These are phyloP conservation scores for Alternaria sp. DNA, from an alignment of 2,329 filamentous ascomycete genomes.

Conservation along the genomic window DNA sequence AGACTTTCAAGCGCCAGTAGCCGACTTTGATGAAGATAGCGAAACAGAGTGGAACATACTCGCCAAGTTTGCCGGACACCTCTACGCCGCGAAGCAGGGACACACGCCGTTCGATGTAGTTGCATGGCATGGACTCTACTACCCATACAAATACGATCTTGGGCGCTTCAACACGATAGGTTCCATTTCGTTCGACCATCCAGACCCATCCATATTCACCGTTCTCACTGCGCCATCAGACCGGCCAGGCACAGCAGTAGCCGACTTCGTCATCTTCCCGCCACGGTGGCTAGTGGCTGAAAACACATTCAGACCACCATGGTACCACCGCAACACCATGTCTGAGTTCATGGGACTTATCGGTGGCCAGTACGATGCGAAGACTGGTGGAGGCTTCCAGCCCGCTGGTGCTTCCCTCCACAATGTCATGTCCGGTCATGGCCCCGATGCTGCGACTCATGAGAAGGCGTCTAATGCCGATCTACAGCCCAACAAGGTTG, in stretches of 20 bases:
- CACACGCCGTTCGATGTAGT: conserved; percentile 76
- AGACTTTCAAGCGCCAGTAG: conserved; percentile 71
- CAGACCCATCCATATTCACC: conserved; percentile 72
- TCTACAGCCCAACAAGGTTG: conserved; percentile 66
- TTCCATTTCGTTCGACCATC: conserved; percentile 68
- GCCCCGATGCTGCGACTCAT: conserved; percentile 67
- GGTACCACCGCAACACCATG: conserved; percentile 76
- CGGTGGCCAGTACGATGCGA: conserved; percentile 67
- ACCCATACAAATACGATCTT: conserved; percentile 66
- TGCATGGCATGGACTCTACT: conserved; percentile 76
- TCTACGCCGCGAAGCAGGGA: conserved; percentile 67
- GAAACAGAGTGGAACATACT: conserved; percentile 65
- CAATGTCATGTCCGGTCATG: conserved; percentile 77
- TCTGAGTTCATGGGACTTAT: conserved; percentile 74
- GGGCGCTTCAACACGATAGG: conserved; percentile 67
- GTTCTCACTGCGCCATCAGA: conserved; percentile 70
- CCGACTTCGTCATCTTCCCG: conserved; percentile 77
- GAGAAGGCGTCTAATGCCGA: conserved; percentile 65
- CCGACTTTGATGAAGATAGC: conserved; percentile 65
- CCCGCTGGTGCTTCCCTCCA: conserved; percentile 71
- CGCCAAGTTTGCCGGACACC: conserved; percentile 68
- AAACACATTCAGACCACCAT: conserved; percentile 75
- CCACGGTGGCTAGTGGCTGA: conserved; percentile 75
- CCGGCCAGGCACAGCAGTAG: conserved; percentile 64
- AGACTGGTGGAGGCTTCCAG: conserved; percentile 66